A percentile compares a stretch with the other conserved stretches of the same genome.
Evolutionary conservation across 2,329 filamentous ascomycete species (phyloP).

Genomic region (Pleoardoris graminearum): DNA sequence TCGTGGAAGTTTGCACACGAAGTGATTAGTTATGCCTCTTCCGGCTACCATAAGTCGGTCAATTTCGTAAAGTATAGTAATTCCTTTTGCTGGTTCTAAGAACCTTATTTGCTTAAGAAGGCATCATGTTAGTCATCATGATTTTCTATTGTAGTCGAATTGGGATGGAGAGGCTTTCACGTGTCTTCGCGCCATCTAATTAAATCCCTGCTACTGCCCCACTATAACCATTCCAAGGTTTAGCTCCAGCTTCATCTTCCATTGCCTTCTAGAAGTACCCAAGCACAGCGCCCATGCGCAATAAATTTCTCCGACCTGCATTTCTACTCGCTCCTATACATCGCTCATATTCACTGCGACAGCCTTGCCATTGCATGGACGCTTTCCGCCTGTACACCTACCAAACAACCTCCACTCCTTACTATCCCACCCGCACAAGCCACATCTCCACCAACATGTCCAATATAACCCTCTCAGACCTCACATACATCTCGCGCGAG

Average conservation of each 20-base stretch:
- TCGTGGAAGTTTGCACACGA: too few relatives aligned
- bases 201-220: neutral
- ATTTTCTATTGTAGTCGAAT: too few relatives aligned
- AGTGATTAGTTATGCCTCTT: too few relatives aligned
- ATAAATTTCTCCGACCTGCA: neutral
- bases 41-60: too few relatives aligned
- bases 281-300: neutral
- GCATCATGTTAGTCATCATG: too few relatives aligned
- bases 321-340: neutral
- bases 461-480: slow-evolving; percentile 63
- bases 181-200: neutral
- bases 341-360: neutral
- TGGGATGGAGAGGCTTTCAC: neutral
- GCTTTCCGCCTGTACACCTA: slow-evolving; percentile 20
- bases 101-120: too few relatives aligned
- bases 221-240: slow-evolving; percentile 5
- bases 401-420: slow-evolving; percentile 14
- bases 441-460: slow-evolving; percentile 40
- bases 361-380: slow-evolving; percentile 20
- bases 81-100: too few relatives aligned
- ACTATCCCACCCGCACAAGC: slow-evolving; percentile 4
- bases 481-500: slow-evolving; percentile 68
- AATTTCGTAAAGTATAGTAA: too few relatives aligned
- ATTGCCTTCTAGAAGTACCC: neutral
- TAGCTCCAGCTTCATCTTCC: neutral